Base-by-base conservation (phyloP, 2,329 filamentous ascomycete genomes). In the Colletotrichum kahawae region DNA sequence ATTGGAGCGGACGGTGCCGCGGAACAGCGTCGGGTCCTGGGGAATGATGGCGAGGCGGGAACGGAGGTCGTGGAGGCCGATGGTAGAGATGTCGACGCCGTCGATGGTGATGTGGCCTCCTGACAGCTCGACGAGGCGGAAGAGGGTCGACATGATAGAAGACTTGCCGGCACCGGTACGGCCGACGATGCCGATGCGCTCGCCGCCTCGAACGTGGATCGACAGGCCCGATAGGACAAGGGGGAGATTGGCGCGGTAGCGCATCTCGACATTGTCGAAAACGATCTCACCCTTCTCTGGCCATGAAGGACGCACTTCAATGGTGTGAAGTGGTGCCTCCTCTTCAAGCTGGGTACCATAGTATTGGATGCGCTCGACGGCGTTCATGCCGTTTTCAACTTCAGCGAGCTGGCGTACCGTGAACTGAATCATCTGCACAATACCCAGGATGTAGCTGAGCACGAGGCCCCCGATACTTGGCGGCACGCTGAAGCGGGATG, bases 361-460 rank as follows among this genome's bases (percentile, higher is more conserved):
- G 86, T 98, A 95, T 82, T 95, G 92, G 38, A 98, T 88, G 65
- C 97, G 93, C 85, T 98, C 96, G 0, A 97, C 97, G 0, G 96
- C 93, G 83, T 98, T 98, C 96, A 98, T 98, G 81, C 96, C 95
- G 85, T 98, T 98, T 84, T 98, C 96, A 10, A 98, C 95, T 83
- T 98, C 96, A 31, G 96, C 96, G 9, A 98, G 89, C 84, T 98
- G 96, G 21, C 97, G 92, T 21, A 98, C 95, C 1, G 95, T 96
- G 84, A 98, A 98, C 82, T 98, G 96, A 78, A 98, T 93, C 94
- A 98, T 95, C 83, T 97, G 95, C 21, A 98, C 95, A 80, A 98
- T 98, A 16, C 93, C 91, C 21, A 99, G 89, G 81, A 98, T 98
- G 84, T 98, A 98, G 62, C 94, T 97, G 27, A 99, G 89, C 0